Evolutionary conservation across 768 basidiomycete genomes (phyloP).

Genomic region (Amanita fuliginea): DNA sequence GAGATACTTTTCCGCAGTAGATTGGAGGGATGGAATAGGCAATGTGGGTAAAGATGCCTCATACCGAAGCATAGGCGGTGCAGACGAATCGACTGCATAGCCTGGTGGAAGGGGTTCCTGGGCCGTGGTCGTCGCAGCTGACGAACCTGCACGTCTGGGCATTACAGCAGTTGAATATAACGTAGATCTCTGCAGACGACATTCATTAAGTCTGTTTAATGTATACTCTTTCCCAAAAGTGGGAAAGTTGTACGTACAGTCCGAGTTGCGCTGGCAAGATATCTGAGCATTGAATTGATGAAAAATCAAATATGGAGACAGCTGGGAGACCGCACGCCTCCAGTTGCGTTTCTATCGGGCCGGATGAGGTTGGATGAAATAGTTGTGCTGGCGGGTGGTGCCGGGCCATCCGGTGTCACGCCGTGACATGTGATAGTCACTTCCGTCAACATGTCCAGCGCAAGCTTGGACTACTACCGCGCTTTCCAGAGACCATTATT

Average conservation of each 20-base stretch:
- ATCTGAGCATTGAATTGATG: not conserved
- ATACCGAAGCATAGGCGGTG: slow-evolving; percentile 60
- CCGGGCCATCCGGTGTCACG: too few species aligned
- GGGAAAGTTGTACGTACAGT: not conserved
- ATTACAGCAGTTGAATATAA: slow-evolving; percentile 2
- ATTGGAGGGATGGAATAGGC: slow-evolving; percentile 75
- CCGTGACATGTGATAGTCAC: too few species aligned
- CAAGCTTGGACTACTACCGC: too few species aligned
- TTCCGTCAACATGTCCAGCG: too few species aligned
- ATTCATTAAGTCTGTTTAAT: not conserved
- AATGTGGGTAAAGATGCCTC: slow-evolving; percentile 64
- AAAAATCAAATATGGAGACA: not conserved
- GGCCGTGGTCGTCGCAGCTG: not conserved
- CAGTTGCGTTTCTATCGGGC: too few species aligned
- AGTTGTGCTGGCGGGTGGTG: too few species aligned
- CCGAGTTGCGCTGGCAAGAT: not conserved
- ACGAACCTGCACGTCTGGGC: not conserved
- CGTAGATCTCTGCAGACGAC: not conserved
- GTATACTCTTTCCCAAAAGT: too few species aligned
- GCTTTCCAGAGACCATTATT: too few species aligned
- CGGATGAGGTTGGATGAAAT: too few species aligned
- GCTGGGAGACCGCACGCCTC: too few species aligned
- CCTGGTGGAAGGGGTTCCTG: slow-evolving; percentile 15
- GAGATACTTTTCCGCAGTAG: slow-evolving; percentile 83
- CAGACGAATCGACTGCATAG: slow-evolving; percentile 40